These are phyloP conservation scores for Ascochyta koolunga DNA, from an alignment of 2,329 filamentous ascomycete genomes.

Conservation along the genomic window DNA sequence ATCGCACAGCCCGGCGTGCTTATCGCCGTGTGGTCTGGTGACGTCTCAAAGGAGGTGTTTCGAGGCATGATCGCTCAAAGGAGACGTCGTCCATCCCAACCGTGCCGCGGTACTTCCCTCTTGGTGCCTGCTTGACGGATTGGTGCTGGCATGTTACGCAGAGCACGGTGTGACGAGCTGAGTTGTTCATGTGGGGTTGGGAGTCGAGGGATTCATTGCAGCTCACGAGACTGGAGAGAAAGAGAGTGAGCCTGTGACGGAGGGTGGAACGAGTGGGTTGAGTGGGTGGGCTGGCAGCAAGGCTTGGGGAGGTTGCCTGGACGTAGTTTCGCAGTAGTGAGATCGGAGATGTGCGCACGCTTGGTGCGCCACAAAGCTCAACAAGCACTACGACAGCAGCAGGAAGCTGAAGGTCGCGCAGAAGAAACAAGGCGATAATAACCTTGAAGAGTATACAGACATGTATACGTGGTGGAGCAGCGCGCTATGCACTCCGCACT, in stretches of 20 bases:
- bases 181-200: slow-evolving; percentile 11
- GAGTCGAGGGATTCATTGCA: background rate
- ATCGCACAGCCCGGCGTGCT: slow-evolving; percentile 8
- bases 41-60: background rate
- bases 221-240: slow-evolving; percentile 13
- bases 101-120: slow-evolving; percentile 4
- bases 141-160: slow-evolving; percentile 15
- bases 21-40: slow-evolving; percentile 14
- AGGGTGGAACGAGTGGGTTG: slow-evolving; percentile 12
- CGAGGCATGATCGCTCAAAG: slow-evolving; percentile 7
- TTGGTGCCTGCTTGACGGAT: background rate
- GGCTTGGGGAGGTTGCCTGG: slow-evolving; percentile 15
- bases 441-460: background rate
- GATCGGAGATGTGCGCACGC: slow-evolving; percentile 17
- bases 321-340: slow-evolving; percentile 6
- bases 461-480: background rate
- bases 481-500: slow-evolving; percentile 6
- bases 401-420: background rate
- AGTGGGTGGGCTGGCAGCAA: slow-evolving; percentile 5
- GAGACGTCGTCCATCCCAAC: background rate
- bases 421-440: background rate
- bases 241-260: slow-evolving; percentile 6
- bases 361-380: slow-evolving; percentile 12
- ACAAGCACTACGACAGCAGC: slow-evolving; percentile 9
- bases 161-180: slow-evolving; percentile 13